These are phyloP conservation scores for Aureobasidium sp. DNA, from an alignment of 2,329 filamentous ascomycete genomes.

Conservation along the genomic window DNA sequence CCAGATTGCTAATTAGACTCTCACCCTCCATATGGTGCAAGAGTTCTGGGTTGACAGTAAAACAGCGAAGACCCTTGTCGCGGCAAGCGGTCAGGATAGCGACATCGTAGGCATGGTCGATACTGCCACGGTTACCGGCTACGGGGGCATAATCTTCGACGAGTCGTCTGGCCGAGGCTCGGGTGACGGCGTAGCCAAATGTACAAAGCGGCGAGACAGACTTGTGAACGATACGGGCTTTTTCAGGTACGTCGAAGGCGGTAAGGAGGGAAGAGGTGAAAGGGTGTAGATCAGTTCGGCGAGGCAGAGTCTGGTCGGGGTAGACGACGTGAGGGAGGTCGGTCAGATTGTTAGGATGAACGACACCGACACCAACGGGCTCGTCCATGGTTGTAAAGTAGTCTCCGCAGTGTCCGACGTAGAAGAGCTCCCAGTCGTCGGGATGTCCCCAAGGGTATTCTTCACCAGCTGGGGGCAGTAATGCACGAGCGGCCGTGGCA, in stretches of 20 bases:
- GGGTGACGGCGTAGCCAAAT: constrained; percentile 38
- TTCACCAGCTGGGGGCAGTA: constrained; percentile 17
- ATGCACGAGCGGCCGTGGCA: constrained; percentile 31
- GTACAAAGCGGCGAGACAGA: constrained; percentile 38
- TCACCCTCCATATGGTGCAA: constrained; percentile 32
- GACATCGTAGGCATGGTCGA: constrained; percentile 34
- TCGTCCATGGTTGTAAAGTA: constrained; percentile 20
- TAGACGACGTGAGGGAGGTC: constrained; percentile 26
- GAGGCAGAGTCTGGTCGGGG: constrained; percentile 32
- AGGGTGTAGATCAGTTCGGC: constrained; percentile 27
- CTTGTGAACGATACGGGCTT: constrained; percentile 33
- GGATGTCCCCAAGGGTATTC: constrained; percentile 32
- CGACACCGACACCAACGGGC: constrained; percentile 11
- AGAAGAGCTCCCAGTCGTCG: constrained; percentile 32
- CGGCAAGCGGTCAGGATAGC: constrained; percentile 32
- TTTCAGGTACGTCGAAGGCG: constrained; percentile 29
- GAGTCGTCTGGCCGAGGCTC: constrained; percentile 27
- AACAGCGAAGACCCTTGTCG: constrained; percentile 29
- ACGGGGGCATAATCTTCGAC: constrained; percentile 29
- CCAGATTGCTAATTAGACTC: constrained; percentile 29
- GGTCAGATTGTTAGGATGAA: constrained; percentile 22
- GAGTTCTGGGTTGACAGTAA: constrained; percentile 31
- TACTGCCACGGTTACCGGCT: constrained; percentile 21
- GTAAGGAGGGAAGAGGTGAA: constrained; percentile 32
- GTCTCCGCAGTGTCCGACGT: constrained; percentile 37